These are phyloP conservation scores for Crepidotus variabilis DNA, from an alignment of 768 basidiomycete genomes.

Conservation along the genomic window DNA sequence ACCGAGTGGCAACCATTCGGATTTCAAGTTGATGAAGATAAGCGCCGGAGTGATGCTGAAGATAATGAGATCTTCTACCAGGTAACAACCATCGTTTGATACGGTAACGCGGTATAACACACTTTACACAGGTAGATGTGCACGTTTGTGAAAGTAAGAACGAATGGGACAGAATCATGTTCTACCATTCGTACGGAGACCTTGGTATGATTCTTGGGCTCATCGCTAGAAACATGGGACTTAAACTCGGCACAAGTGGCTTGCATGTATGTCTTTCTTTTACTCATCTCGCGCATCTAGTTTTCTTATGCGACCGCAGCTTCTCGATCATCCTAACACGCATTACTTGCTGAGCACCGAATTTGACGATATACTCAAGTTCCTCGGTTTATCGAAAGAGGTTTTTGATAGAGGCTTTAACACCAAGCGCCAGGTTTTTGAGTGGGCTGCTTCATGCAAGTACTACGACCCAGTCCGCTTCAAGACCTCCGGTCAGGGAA, in stretches of 20 bases:
- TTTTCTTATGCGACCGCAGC: slow-evolving; percentile 15
- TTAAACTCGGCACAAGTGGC: slow-evolving; percentile 49
- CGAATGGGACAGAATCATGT: slow-evolving; percentile 46
- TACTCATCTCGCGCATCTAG: background rate
- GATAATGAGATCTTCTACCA: slow-evolving; percentile 39
- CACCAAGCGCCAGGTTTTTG: slow-evolving; percentile 49
- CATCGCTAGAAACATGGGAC: slow-evolving; percentile 46
- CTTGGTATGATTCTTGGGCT: slow-evolving; percentile 67
- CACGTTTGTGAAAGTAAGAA: slow-evolving; percentile 49
- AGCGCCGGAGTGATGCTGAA: slow-evolving; percentile 18
- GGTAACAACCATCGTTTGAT: slow-evolving; percentile 15
- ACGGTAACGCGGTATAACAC: background rate
- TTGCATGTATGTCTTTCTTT: slow-evolving; percentile 44
- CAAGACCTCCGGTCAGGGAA: slow-evolving; percentile 28
- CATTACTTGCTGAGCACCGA: slow-evolving; percentile 48
- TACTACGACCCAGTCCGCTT: slow-evolving; percentile 46
- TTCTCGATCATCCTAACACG: slow-evolving; percentile 37
- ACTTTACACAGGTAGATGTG: slow-evolving; percentile 51
- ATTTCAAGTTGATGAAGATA: slow-evolving; percentile 23
- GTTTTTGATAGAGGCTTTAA: slow-evolving; percentile 50
- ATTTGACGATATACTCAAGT: slow-evolving; percentile 46
- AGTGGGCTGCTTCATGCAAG: slow-evolving; percentile 53
- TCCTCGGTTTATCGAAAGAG: slow-evolving; percentile 54
- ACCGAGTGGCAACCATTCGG: slow-evolving; percentile 36
- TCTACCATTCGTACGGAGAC: slow-evolving; percentile 68